Evolutionary conservation across 495 filamentous ascomycete genomes (phyloP).

Genomic region (Podospora bellae-mahoneyi): DNA sequence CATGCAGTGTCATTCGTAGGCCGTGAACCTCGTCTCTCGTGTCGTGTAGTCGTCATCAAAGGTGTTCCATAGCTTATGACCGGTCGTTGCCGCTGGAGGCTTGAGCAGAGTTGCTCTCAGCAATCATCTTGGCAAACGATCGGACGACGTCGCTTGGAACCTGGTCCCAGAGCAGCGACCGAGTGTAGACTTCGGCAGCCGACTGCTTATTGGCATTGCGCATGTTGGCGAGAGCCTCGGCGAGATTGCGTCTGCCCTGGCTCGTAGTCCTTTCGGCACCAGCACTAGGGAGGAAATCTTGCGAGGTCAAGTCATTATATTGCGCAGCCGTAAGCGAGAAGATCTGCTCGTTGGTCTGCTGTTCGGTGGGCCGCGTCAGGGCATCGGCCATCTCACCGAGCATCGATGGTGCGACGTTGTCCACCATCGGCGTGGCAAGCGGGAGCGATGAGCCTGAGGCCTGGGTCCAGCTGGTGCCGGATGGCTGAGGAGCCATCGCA

Average conservation of each 20-base stretch:
- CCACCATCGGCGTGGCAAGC: conserved; percentile 51
- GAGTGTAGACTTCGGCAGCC: conserved; percentile 84
- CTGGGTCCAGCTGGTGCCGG: conserved; percentile 49
- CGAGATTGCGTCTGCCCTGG: conserved; percentile 67
- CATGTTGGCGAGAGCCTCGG: conserved; percentile 79
- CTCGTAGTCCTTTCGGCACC: conserved; percentile 47
- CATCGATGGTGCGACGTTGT: conserved; percentile 57
- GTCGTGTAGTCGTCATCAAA: conserved; percentile 17
- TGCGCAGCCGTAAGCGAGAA: conserved; percentile 83
- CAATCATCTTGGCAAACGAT: conserved; percentile 87
- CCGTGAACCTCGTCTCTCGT: conserved; percentile 17
- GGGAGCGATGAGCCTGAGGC: conserved; percentile 41
- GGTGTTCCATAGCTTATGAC: conserved; percentile 32
- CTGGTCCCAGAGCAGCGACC: conserved; percentile 90
- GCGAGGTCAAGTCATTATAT: conserved; percentile 80
- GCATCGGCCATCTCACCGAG: conserved; percentile 72
- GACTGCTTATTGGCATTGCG: conserved; percentile 61
- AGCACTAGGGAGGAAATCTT: conserved; percentile 57
- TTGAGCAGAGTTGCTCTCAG: conserved; percentile 48
- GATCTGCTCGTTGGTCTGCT: conserved; percentile 85
- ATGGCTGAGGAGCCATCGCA: conserved; percentile 49
- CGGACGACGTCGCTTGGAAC: conserved; percentile 88
- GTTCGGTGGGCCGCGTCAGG: conserved; percentile 70
- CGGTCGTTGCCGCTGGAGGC: conserved; percentile 35
- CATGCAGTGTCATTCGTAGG: conserved; percentile 17